These are phyloP conservation scores for Firmiana major DNA, from an alignment of 345 rosid species.

Conservation along the genomic window DNA sequence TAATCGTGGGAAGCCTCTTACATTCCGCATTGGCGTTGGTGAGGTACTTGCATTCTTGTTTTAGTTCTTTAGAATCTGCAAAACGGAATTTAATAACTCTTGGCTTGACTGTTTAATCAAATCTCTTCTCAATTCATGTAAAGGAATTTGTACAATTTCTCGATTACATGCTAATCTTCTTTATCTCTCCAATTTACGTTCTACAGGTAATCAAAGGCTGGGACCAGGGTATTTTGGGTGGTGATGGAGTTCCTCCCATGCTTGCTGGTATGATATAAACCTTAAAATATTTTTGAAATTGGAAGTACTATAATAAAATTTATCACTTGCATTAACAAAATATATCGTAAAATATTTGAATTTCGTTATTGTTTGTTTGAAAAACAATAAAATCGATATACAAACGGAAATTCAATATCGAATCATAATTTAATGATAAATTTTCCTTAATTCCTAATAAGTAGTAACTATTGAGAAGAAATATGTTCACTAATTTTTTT, in stretches of 20 bases:
- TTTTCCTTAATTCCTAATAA: too few species aligned
- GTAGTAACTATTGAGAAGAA: not conserved
- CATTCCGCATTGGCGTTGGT: slow-evolving; percentile 79
- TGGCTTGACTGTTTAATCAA: not conserved
- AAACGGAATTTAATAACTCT: not conserved
- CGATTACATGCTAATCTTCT: not conserved
- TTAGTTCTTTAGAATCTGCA: not conserved
- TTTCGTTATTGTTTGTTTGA: too few species aligned
- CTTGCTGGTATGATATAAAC: slow-evolving; percentile 54
- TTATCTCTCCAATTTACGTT: not conserved
- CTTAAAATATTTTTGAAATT: too few species aligned
- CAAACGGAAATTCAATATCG: too few species aligned
- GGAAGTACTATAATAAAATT: too few species aligned
- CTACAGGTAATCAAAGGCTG: slow-evolving; percentile 82
- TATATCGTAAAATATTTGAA: too few species aligned
- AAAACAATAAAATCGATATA: too few species aligned
- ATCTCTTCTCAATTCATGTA: not conserved
- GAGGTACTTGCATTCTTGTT: slow-evolving; percentile 44
- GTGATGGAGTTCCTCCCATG: slow-evolving; percentile 89
- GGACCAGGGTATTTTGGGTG: slow-evolving; percentile 85
- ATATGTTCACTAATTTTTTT: not conserved
- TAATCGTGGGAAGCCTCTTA: slow-evolving; percentile 78
- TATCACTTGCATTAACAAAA: too few species aligned
- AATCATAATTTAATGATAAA: too few species aligned
- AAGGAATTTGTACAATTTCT: not conserved